Evolutionary conservation across 345 rosid species (phyloP).

Genomic region (Angophora floribunda): DNA sequence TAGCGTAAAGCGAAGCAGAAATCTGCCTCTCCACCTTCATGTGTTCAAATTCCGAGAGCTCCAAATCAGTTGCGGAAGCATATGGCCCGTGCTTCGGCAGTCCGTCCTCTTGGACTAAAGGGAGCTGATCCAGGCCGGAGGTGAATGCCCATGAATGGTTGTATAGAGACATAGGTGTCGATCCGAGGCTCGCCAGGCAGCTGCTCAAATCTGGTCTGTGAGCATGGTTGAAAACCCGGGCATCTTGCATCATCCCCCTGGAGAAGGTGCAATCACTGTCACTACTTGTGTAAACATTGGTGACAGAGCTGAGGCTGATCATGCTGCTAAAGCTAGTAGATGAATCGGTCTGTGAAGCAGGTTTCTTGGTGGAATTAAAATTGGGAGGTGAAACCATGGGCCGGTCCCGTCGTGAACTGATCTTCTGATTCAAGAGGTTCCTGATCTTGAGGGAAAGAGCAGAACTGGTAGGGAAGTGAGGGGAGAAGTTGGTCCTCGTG

Average conservation of each 20-base stretch:
- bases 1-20: slow-evolving; percentile 53
- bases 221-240: slow-evolving; percentile 20
- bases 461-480: slow-evolving; percentile 33
- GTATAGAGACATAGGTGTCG: background rate
- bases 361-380: background rate
- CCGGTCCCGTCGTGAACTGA: slow-evolving; percentile 23
- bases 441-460: slow-evolving; percentile 63
- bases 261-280: background rate
- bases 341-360: background rate
- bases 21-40: slow-evolving; percentile 62
- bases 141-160: slow-evolving; percentile 34
- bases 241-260: slow-evolving; percentile 5
- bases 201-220: slow-evolving; percentile 46
- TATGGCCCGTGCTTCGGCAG: slow-evolving; percentile 4
- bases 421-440: slow-evolving; percentile 66
- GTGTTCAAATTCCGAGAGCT: slow-evolving; percentile 18
- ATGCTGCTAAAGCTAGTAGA: background rate
- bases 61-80: slow-evolving; percentile 1
- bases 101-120: slow-evolving; percentile 15
- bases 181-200: slow-evolving; percentile 12
- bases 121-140: slow-evolving; percentile 26
- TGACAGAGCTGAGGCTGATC: background rate
- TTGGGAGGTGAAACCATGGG: background rate
- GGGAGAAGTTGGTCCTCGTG: slow-evolving; percentile 70
- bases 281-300: background rate